A percentile compares a stretch with the other conserved stretches of the same genome.
Evolutionary conservation across 2,329 filamentous ascomycete genomes (phyloP).

Genomic region (Stromatinia cepivora): DNA sequence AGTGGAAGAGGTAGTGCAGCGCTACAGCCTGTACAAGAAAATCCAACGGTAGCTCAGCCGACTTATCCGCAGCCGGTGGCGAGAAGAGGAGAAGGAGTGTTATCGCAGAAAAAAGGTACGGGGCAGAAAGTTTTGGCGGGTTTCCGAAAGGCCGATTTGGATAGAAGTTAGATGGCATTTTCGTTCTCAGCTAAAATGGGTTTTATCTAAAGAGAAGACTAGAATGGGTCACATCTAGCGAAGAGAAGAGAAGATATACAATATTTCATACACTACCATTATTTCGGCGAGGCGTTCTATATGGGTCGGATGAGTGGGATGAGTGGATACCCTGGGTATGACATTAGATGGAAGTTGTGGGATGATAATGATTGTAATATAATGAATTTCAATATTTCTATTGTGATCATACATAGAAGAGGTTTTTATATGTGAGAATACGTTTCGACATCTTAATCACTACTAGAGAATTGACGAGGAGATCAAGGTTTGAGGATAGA

Average conservation of each 20-base stretch:
- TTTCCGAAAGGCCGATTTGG: constrained; percentile 37
- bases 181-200: too few relatives aligned
- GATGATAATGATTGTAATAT: not conserved
- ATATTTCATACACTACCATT: not conserved
- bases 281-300: not conserved
- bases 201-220: not conserved
- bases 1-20: constrained; percentile 15
- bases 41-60: constrained; percentile 20
- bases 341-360: not conserved
- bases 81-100: constrained; percentile 6
- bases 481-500: too few relatives aligned
- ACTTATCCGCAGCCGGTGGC: constrained; percentile 24
- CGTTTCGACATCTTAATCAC: too few relatives aligned
- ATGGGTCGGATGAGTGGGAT: not conserved
- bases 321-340: not conserved
- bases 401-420: not conserved
- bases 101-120: constrained; percentile 25
- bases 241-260: not conserved
- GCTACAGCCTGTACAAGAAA: constrained; percentile 28
- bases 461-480: too few relatives aligned
- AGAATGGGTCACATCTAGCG: too few relatives aligned
- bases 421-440: not conserved
- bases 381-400: not conserved
- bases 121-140: constrained; percentile 31
- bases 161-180: constrained; percentile 28